Conservation (phyloP, 768 basidiomycete genomes). For the Lentinula lateritia region DNA sequence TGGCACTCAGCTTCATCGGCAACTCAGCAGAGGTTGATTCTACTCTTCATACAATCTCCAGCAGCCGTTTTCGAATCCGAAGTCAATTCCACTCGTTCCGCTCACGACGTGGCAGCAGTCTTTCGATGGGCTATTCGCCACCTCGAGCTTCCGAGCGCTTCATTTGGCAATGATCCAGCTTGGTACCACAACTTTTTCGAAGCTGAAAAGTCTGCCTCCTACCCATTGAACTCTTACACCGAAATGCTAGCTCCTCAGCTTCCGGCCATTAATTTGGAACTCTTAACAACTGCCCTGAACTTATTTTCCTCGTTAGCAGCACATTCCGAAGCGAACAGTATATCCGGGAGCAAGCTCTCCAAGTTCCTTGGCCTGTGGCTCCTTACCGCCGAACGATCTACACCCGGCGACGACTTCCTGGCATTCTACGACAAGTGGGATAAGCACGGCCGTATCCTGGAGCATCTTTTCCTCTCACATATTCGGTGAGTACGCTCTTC, state of each 20-base stretch:
- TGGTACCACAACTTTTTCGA: conserved; percentile 69
- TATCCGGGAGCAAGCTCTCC: conserved; percentile 73
- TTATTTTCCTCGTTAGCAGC: conserved; percentile 67
- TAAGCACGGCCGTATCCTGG: conserved; percentile 61
- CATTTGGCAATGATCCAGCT: conserved; percentile 55
- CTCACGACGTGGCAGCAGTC: conserved; percentile 76
- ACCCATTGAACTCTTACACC: conserved; percentile 60
- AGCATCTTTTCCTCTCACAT: conserved; percentile 70
- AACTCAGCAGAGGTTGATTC: conserved; percentile 63
- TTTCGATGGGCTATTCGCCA: conserved; percentile 80
- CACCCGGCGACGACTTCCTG: conserved; percentile 52
- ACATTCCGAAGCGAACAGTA: conserved; percentile 66
- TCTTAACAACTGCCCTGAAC: conserved; percentile 53
- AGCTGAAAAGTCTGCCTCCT: conserved; percentile 54
- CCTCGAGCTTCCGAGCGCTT: conserved; percentile 51
- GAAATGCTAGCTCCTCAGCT: conserved; percentile 54
- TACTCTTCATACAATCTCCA: conserved; percentile 64
- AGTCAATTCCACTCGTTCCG: conserved; percentile 56
- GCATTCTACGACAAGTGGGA: conserved; percentile 76
- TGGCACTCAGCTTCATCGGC: conserved; percentile 74
- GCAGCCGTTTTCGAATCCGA: conserved; percentile 57
- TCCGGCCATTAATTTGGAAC: conserved; percentile 50
- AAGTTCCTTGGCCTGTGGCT: conserved; percentile 75
- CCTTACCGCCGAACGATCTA: conserved; percentile 41
- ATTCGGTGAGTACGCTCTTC: conserved; percentile 46